Conservation (phyloP, 257 asterid species). For the Solanum pimpinellifolium region DNA sequence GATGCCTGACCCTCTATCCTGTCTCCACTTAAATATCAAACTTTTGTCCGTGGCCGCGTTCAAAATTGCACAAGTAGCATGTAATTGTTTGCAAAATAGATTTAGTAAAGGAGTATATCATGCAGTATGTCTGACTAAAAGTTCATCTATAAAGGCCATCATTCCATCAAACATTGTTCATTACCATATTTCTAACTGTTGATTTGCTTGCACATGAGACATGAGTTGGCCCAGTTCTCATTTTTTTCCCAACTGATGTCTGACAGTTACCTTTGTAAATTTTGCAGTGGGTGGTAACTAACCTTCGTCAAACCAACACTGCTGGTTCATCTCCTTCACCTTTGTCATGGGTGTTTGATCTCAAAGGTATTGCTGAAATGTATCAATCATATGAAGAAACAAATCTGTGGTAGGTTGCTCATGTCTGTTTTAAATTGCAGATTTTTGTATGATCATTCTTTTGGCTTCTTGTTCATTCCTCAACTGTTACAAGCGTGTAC, state of each 20-base stretch:
- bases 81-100: neutral
- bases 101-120: neutral
- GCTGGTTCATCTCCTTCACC: constrained; percentile 50
- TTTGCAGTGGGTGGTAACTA: constrained; percentile 90
- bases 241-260: neutral
- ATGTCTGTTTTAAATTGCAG: neutral
- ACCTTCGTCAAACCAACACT: constrained; percentile 44
- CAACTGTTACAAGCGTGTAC: neutral
- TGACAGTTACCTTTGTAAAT: neutral
- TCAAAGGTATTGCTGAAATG: constrained; percentile 84
- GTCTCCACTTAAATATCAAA: neutral
- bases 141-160: neutral
- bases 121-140: neutral
- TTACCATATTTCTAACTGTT: neutral
- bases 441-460: neutral
- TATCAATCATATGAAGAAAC: constrained; percentile 89
- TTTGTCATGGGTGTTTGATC: constrained; percentile 75
- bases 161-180: neutral
- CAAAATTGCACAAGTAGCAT: neutral
- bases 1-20: neutral
- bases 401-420: constrained; percentile 51
- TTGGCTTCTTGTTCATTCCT: neutral
- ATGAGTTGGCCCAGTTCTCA: neutral
- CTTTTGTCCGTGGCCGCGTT: neutral
- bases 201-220: neutral